Conservation (phyloP, 73 alveolate species). For the Paramecium biaurelia region DNA sequence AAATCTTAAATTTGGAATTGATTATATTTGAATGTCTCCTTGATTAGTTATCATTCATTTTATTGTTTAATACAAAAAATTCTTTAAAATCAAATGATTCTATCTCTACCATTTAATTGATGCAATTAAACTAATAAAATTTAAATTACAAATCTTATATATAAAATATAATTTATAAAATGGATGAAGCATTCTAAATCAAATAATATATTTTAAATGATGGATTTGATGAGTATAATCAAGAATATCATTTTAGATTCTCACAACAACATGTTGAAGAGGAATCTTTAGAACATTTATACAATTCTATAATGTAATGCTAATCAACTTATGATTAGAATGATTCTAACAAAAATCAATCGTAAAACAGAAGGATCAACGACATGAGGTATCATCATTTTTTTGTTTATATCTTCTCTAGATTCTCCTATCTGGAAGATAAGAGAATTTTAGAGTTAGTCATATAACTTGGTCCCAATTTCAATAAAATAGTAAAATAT, state of each 20-base stretch:
- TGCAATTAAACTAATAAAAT: background rate
- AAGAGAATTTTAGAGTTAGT: constrained; percentile 16
- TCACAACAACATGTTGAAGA: background rate
- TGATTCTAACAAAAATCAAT: background rate
- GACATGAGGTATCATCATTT: background rate
- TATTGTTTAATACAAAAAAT: background rate
- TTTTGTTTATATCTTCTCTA: background rate
- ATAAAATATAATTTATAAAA: background rate
- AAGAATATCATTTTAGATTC: background rate
- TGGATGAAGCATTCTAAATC: constrained; percentile 2
- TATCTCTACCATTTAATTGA: background rate
- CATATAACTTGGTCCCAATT: constrained; percentile 17
- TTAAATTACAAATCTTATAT: background rate
- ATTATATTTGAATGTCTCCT: background rate
- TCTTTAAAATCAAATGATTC: background rate
- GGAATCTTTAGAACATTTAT: constrained; percentile 1
- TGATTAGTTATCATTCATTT: background rate
- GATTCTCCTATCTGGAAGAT: constrained; percentile 18
- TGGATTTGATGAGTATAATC: background rate
- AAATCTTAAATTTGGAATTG: constrained; percentile 7
- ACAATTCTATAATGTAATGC: background rate
- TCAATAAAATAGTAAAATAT: constrained; percentile 27
- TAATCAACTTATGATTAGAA: background rate
- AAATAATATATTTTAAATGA: background rate
- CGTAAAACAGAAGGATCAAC: background rate